phyloP scores from a whole-genome alignment of 768 basidiomycete genomes.

The Mrakia frigida region DNA sequence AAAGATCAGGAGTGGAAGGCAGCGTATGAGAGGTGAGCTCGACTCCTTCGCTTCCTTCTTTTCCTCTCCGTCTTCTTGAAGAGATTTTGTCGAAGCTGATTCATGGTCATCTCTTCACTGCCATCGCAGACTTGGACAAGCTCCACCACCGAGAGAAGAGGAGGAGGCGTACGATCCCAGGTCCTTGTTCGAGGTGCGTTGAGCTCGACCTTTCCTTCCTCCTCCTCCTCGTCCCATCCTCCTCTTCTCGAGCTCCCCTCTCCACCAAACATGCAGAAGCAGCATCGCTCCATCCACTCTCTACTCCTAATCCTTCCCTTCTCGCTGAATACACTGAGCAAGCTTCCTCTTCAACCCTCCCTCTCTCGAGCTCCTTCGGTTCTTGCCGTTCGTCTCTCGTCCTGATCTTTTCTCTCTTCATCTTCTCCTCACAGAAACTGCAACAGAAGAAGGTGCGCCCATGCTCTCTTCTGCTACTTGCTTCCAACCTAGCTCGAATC shows the following conservation, averaged over 20 bases:
- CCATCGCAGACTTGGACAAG: constrained; percentile 43
- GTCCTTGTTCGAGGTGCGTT: constrained; percentile 44
- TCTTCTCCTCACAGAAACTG: constrained; percentile 33
- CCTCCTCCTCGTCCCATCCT: background rate
- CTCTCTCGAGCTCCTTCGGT: background rate
- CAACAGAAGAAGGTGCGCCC: constrained; percentile 41
- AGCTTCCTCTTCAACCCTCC: background rate
- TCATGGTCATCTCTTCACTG: no score
- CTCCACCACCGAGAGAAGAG: constrained; percentile 41
- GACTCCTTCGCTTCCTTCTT: background rate
- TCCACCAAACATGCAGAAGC: background rate
- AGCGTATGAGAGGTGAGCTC: constrained; percentile 41
- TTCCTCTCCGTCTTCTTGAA: background rate
- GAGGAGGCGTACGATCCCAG: constrained; percentile 43
- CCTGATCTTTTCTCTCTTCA: background rate
- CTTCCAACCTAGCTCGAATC: background rate
- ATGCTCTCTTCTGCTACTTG: background rate
- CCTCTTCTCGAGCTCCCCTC: background rate
- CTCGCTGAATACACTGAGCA: background rate
- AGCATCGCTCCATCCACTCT: background rate
- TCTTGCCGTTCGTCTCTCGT: background rate
- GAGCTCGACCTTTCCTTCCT: background rate
- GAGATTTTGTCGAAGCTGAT: background rate
- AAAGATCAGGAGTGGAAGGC: constrained; percentile 46
- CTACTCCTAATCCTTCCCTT: background rate